Conservation (phyloP, 768 basidiomycete genomes). For the Leccinum arenicola region DNA sequence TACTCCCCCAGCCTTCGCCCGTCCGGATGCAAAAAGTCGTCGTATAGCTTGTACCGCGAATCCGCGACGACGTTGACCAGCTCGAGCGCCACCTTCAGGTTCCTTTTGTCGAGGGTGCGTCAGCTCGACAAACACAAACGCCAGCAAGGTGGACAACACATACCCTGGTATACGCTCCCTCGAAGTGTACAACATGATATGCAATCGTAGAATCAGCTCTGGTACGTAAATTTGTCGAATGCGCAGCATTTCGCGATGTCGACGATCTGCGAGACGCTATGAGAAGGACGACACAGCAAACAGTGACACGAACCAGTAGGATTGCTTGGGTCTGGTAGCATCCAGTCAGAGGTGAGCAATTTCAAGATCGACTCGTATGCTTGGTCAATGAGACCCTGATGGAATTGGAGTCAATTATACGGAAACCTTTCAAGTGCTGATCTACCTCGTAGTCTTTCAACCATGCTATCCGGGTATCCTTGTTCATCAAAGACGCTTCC, state of each 20-base stretch:
- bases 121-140: background rate
- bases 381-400: constrained; percentile 58
- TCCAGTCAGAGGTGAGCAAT: constrained; percentile 76
- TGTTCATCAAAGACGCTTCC: constrained; percentile 54
- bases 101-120: constrained; percentile 41
- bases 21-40: constrained; percentile 69
- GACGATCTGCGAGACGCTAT: constrained; percentile 45
- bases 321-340: constrained; percentile 54
- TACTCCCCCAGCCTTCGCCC: constrained; percentile 70
- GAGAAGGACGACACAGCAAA: background rate
- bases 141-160: constrained; percentile 24
- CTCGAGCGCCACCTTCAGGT: constrained; percentile 70
- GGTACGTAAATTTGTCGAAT: constrained; percentile 89
- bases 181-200: constrained; percentile 67
- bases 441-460: constrained; percentile 60
- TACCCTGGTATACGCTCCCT: constrained; percentile 63
- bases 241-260: constrained; percentile 66
- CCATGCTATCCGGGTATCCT: constrained; percentile 60
- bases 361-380: constrained; percentile 64
- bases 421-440: background rate
- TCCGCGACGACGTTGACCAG: constrained; percentile 87
- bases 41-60: constrained; percentile 80
- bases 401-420: background rate
- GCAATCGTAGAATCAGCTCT: constrained; percentile 83
- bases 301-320: constrained; percentile 29